Base-by-base conservation (phyloP, 2,329 filamentous ascomycete species). In the Ceratocystis huliohia region DNA sequence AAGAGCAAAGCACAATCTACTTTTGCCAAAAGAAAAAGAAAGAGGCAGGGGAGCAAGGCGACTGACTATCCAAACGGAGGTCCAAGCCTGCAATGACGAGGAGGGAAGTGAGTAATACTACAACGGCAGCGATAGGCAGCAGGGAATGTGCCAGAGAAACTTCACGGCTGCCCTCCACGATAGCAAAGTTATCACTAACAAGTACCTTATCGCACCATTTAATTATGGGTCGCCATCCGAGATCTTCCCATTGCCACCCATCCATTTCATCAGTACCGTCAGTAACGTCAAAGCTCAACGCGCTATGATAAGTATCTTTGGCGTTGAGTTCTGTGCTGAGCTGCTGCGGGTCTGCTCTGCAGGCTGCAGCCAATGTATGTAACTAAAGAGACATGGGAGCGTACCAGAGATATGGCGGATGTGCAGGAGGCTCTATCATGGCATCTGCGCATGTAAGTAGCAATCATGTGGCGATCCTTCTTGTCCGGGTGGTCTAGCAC, bases 391-490 rank as follows among this genome's bases (percentile, higher is more conserved):
- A 41, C 13, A 41, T 41, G 13, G 37, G 13, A 13, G 10, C 30
- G 30, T 6, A 33, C 30, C 30, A 7, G 30, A 33, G 6, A 8
- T 1, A 13, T 41, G 37, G 10, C 3, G 10, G 37, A 13, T 41
- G 37, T 41, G 37, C 37, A 5, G 37, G 37, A 53, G 7, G 22
- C 48, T 6, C 8, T 59, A 59, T 37, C 15, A 33, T 4, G 22
- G 28, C 56, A 41, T 41, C 37, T 41, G 37, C 37, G 3, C 10
- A n/a, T 59, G 8, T 37, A 37, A n/a, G 7, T n/a, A 33, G 13
- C 8, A 59, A 59, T 59, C 56, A 59, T 59, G 56, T 59, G 56
- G 56, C 56, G 25, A 28, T 56, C 50, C 28, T 25, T 53, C 48
- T 25, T 53, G 5, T 4, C 37, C 37, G 1, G 2, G 10, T 13